These are phyloP conservation scores for Knoxdaviesia capensis DNA, from an alignment of 2,329 filamentous ascomycete genomes.

Conservation along the genomic window DNA sequence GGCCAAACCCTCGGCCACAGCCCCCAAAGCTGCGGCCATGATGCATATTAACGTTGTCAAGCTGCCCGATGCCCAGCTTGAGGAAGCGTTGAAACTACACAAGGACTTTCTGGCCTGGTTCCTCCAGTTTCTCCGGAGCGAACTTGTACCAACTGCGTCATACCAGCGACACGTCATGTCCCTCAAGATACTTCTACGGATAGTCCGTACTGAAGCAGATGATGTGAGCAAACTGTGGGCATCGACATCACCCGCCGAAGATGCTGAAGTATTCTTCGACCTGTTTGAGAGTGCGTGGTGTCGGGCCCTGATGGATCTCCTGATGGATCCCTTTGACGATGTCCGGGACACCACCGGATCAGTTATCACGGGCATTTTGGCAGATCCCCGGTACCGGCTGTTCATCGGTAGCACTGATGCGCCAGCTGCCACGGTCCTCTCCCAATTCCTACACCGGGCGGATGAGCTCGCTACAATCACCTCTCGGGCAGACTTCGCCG, in stretches of 20 bases:
- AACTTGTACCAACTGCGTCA: conserved; percentile 62
- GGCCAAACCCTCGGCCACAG: conserved; percentile 4
- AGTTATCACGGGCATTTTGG: conserved; percentile 28
- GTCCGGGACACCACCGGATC: conserved; percentile 42
- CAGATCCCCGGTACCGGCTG: conserved; percentile 14
- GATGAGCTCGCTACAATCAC: conserved; percentile 44
- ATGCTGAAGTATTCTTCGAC: conserved; percentile 19
- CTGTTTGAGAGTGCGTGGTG: conserved; percentile 29
- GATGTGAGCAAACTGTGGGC: conserved; percentile 25
- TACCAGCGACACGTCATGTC: conserved; percentile 80
- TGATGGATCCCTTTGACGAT: conserved; percentile 86
- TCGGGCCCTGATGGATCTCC: conserved; percentile 52
- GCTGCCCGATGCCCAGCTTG: conserved; percentile 16
- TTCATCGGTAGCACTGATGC: conserved; percentile 3
- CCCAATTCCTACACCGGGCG: conserved; percentile 27
- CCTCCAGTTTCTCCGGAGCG: conserved; percentile 45
- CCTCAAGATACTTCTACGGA: conserved; percentile 45
- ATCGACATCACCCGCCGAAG: conserved; percentile 14
- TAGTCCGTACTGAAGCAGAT: too few species aligned
- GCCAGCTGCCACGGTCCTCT: conserved; percentile 16
- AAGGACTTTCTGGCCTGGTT: conserved; percentile 57
- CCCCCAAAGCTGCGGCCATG: conserved; percentile 16
- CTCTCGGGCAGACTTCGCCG: conserved; percentile 76
- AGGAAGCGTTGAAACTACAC: conserved; percentile 26
- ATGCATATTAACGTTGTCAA: conserved; percentile 18